Conservation (phyloP, 2,329 filamentous ascomycete species). For the Apiospora marii region DNA sequence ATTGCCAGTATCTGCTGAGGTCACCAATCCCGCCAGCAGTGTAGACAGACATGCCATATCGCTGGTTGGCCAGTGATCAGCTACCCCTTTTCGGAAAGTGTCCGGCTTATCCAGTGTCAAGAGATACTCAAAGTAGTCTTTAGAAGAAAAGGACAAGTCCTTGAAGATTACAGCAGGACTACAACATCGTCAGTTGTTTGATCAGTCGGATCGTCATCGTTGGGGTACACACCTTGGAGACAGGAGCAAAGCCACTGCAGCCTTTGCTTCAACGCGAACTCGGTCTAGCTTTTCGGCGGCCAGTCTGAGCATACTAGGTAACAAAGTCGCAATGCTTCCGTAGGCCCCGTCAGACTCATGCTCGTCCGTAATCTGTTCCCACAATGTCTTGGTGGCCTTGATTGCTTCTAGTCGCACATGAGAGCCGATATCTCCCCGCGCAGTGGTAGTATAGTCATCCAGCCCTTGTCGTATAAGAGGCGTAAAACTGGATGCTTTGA, state of each 20-base stretch:
- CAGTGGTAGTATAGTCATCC: conserved; percentile 90
- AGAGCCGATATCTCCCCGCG: conserved; percentile 89
- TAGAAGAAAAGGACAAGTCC: conserved; percentile 62
- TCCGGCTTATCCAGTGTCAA: conserved; percentile 54
- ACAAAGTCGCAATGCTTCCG: conserved; percentile 47
- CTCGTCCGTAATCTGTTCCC: conserved; percentile 40
- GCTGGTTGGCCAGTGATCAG: conserved; percentile 44
- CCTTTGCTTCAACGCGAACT: conserved; percentile 74
- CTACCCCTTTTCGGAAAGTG: conserved; percentile 47
- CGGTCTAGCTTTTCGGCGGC: conserved; percentile 91
- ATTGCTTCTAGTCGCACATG: conserved; percentile 84
- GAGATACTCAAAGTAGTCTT: conserved; percentile 64
- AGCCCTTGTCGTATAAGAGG: conserved; percentile 65
- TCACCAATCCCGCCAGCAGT: conserved; percentile 73
- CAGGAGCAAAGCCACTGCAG: conserved; percentile 56
- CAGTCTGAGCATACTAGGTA: conserved; percentile 68
- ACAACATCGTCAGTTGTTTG: conserved; percentile 32
- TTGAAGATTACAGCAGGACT: conserved; percentile 48
- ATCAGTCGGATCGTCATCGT: not conserved
- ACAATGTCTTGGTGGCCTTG: conserved; percentile 74
- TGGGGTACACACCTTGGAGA: conserved; percentile 51
- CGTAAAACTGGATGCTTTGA: conserved; percentile 52
- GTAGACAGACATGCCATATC: conserved; percentile 53
- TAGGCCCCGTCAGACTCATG: conserved; percentile 16
- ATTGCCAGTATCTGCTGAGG: conserved; percentile 79